A percentile compares a stretch with the other conserved stretches of the same genome.
Conservation (phyloP, 768 basidiomycete species). For the Phylloporus arenicola region DNA sequence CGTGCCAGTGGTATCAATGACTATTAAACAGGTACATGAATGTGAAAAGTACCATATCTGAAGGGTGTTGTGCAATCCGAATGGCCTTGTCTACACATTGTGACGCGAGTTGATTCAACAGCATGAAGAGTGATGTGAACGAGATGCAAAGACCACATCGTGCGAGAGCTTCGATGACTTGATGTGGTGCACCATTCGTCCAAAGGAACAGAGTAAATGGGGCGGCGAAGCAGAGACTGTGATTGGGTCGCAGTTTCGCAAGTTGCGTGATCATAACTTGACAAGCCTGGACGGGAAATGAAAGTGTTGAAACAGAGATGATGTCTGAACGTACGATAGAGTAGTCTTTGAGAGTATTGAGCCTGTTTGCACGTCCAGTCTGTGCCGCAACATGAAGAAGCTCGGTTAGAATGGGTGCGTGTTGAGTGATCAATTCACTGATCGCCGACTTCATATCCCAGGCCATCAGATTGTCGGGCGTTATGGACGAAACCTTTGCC, state of each 20-base stretch:
- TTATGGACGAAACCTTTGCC: no score
- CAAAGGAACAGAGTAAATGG: conserved; percentile 5
- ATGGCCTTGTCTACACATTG: no score
- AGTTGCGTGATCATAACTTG: not conserved
- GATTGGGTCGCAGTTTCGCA: not conserved
- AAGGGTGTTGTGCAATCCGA: no score
- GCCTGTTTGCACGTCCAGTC: not conserved
- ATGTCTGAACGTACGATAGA: not conserved
- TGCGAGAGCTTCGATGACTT: not conserved
- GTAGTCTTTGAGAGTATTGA: not conserved
- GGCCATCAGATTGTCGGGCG: not conserved
- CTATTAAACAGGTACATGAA: no score
- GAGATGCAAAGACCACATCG: conserved; percentile 1
- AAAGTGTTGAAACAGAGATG: no score
- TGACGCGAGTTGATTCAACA: no score
- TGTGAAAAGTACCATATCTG: no score
- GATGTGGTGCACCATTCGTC: not conserved
- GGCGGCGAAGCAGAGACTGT: not conserved
- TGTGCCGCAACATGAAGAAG: not conserved
- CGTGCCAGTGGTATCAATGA: no score
- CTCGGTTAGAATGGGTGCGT: not conserved
- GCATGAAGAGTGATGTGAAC: not conserved
- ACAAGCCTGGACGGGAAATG: not conserved
- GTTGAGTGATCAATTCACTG: not conserved
- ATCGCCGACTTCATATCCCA: not conserved